phyloP scores from a whole-genome alignment of 202 grass and related monocot genomes.

The Schoenoplectus tabernaemontani region DNA sequence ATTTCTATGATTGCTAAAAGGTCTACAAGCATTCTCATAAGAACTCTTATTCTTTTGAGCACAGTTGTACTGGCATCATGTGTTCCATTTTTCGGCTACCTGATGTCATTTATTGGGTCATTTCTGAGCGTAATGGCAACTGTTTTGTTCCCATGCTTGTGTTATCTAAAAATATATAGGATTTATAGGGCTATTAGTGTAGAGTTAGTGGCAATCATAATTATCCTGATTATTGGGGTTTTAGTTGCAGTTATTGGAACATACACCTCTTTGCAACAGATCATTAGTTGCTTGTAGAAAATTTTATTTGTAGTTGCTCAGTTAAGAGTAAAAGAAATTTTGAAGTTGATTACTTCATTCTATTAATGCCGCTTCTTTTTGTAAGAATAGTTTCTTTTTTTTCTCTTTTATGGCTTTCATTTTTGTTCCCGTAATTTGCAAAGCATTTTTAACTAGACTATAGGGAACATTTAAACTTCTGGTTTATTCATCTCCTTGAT shows the following conservation, averaged over 20 bases:
- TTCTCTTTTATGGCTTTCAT: not conserved
- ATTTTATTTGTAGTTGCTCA: not conserved
- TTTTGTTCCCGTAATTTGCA: not conserved
- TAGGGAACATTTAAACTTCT: not conserved
- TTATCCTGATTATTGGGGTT: slow-evolving; percentile 36
- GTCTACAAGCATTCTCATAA: slow-evolving; percentile 22
- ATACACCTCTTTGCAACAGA: slow-evolving; percentile 49
- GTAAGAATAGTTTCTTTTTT: not conserved
- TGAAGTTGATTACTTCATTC: not conserved
- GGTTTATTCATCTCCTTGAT: not conserved
- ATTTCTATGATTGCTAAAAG: not conserved
- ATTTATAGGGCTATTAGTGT: not conserved
- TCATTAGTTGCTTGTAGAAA: slow-evolving; percentile 30
- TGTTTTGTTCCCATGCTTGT: slow-evolving; percentile 47
- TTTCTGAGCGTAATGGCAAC: slow-evolving; percentile 42
- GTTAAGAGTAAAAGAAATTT: not conserved
- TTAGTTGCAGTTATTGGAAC: slow-evolving; percentile 38
- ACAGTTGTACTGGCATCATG: slow-evolving; percentile 39
- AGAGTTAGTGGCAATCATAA: slow-evolving; percentile 33
- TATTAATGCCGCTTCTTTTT: not conserved
- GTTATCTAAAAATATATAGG: slow-evolving; percentile 61
- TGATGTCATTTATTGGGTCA: slow-evolving; percentile 61
- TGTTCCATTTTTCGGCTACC: slow-evolving; percentile 60
- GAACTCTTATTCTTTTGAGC: slow-evolving; percentile 38
- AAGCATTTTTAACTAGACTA: not conserved